A percentile compares a stretch with the other conserved stretches of the same genome.
Evolutionary conservation across 2,329 filamentous ascomycete genomes (phyloP).

Genomic region (Exophiala lecanii-corni): DNA sequence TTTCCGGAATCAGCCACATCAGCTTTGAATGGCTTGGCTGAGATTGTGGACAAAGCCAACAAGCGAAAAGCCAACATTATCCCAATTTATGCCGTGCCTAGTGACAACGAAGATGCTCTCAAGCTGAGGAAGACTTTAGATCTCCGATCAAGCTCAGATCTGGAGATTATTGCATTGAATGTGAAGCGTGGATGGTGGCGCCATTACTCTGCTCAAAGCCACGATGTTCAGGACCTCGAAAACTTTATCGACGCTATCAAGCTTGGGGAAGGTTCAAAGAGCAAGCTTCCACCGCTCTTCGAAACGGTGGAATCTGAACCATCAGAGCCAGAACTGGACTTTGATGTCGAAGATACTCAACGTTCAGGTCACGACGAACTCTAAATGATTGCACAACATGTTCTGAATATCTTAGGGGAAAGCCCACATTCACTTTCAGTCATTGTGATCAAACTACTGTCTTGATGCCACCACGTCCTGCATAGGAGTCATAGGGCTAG

Average conservation of each 20-base stretch:
- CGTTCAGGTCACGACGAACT: constrained; percentile 22
- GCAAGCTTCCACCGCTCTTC: constrained; percentile 63
- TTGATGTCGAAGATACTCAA: constrained; percentile 8
- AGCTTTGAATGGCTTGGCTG: constrained; percentile 61
- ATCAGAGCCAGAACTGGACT: constrained; percentile 6
- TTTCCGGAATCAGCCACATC: constrained; percentile 40
- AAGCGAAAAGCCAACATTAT: constrained; percentile 66
- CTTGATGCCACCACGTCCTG: no score
- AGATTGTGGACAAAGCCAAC: constrained; percentile 71
- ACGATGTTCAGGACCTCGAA: constrained; percentile 62
- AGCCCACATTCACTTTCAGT: no score
- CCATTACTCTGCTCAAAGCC: constrained; percentile 55
- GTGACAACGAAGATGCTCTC: constrained; percentile 53
- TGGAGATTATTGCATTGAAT: constrained; percentile 78
- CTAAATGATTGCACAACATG: constrained; percentile 2
- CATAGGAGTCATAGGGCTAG: no score
- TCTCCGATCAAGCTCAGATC: constrained; percentile 49
- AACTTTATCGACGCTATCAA: constrained; percentile 87
- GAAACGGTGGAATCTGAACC: constrained; percentile 35
- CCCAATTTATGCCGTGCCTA: constrained; percentile 73
- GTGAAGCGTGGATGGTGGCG: constrained; percentile 83
- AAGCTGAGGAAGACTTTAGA: constrained; percentile 58
- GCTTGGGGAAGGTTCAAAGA: constrained; percentile 79
- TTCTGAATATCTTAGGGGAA: no score
- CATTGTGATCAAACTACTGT: no score